These are phyloP conservation scores for Tinospora cordifolia DNA, from an alignment of 164 flowering plant genomes.

Conservation along the genomic window DNA sequence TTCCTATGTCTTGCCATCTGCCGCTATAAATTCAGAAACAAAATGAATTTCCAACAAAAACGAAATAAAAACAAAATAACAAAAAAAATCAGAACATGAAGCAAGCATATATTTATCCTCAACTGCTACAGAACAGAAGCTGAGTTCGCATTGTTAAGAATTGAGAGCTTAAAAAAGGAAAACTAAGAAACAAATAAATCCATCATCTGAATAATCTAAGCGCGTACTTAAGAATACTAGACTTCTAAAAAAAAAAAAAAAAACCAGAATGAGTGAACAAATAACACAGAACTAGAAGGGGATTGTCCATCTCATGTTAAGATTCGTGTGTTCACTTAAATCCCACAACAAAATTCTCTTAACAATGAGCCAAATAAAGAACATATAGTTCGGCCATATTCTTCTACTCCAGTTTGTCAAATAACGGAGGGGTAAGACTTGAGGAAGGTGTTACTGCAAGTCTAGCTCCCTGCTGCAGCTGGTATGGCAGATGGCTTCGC, in stretches of 20 bases:
- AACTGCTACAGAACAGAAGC: too few species aligned
- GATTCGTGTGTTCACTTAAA: not conserved
- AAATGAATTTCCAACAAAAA: too few species aligned
- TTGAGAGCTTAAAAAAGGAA: too few species aligned
- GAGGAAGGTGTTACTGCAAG: not conserved
- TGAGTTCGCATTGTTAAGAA: too few species aligned
- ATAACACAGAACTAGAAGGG: conserved; percentile 1
- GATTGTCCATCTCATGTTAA: not conserved
- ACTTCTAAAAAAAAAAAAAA: not conserved
- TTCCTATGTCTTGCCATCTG: too few species aligned
- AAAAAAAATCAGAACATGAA: too few species aligned
- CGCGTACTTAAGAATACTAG: not conserved
- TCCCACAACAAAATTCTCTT: conserved; percentile 12
- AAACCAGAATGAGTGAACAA: not conserved
- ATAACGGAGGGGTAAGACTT: not conserved
- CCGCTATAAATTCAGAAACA: too few species aligned
- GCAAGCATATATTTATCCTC: too few species aligned
- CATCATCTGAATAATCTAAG: not conserved
- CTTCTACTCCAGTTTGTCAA: not conserved
- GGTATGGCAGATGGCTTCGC: conserved; percentile 62
- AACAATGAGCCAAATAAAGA: conserved; percentile 8
- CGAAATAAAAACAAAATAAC: too few species aligned
- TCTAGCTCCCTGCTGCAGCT: conserved; percentile 46
- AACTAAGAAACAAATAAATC: not conserved
- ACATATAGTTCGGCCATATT: not conserved